phyloP scores from a whole-genome alignment of 2,329 filamentous ascomycete species.

The Lizonia empirigonia region DNA sequence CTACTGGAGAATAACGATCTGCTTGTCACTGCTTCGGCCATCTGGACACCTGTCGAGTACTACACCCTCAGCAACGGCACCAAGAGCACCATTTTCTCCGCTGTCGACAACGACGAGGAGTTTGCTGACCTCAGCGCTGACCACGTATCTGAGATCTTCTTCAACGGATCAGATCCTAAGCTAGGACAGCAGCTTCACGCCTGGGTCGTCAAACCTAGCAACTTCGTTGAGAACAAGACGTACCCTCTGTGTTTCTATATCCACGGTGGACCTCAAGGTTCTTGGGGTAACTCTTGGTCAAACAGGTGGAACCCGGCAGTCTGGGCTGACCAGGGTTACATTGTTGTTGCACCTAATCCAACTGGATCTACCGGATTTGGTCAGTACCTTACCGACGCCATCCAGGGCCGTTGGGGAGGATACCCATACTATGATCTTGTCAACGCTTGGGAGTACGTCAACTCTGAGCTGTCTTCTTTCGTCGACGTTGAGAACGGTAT shows the following conservation, averaged over 20 bases:
- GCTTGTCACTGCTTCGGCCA: conserved; percentile 36
- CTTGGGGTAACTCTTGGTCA: conserved; percentile 76
- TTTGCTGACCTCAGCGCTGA: conserved; percentile 67
- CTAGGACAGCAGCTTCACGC: conserved; percentile 67
- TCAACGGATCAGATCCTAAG: conserved; percentile 63
- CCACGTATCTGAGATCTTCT: conserved; percentile 75
- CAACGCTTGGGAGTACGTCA: conserved; percentile 76
- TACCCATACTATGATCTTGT: conserved; percentile 83
- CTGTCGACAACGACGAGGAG: conserved; percentile 67
- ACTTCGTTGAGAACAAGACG: conserved; percentile 71
- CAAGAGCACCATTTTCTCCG: conserved; percentile 59
- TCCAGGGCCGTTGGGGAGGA: conserved; percentile 83
- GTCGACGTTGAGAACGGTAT: conserved; percentile 75
- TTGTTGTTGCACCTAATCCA: conserved; percentile 81
- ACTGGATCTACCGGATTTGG: conserved; percentile 87
- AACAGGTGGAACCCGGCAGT: conserved; percentile 85
- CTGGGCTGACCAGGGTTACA: conserved; percentile 85
- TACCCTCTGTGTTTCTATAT: conserved; percentile 81
- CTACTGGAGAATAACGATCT: conserved; percentile 65
- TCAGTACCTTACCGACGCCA: conserved; percentile 75
- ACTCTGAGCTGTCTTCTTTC: conserved; percentile 63
- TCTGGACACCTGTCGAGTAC: conserved; percentile 44
- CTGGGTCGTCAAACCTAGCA: conserved; percentile 65
- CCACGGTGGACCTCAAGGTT: conserved; percentile 80
- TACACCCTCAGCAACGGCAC: conserved; percentile 35